phyloP scores from a whole-genome alignment of 2,329 filamentous ascomycete genomes.

The Simplicillium aogashimaense region DNA sequence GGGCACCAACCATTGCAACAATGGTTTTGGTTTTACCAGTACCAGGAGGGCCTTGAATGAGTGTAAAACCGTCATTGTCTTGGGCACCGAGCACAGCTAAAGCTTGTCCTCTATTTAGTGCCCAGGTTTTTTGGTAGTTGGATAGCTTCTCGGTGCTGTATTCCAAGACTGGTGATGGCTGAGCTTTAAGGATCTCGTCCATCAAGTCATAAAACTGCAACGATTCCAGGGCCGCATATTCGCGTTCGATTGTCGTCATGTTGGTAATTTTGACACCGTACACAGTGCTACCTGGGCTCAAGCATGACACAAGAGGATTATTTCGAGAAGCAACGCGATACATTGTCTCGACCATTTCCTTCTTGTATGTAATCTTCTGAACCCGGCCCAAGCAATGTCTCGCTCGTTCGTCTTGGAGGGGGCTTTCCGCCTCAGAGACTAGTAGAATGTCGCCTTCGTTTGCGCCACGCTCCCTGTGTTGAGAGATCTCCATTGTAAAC shows the following conservation, averaged over 20 bases:
- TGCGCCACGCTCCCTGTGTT: conserved; percentile 62
- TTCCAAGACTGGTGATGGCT: conserved; percentile 77
- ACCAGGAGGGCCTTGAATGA: conserved; percentile 92
- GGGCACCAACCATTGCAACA: conserved; percentile 83
- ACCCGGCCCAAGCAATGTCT: conserved; percentile 83
- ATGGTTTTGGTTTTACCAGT: conserved; percentile 99
- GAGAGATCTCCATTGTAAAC: conserved; percentile 62
- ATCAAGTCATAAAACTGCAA: conserved; percentile 94
- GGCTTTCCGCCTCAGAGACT: conserved; percentile 63
- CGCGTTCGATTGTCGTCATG: conserved; percentile 88
- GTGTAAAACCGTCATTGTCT: conserved; percentile 92
- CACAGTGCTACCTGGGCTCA: conserved; percentile 61
- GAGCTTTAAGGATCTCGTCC: conserved; percentile 80
- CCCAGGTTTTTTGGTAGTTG: conserved; percentile 64
- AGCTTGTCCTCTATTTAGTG: conserved; percentile 80
- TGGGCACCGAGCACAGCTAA: conserved; percentile 85
- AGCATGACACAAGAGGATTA: conserved; percentile 48
- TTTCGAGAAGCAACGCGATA: conserved; percentile 68
- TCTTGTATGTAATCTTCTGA: conserved; percentile 70
- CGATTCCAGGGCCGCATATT: conserved; percentile 85
- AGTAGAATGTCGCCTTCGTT: conserved; percentile 84
- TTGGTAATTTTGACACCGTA: conserved; percentile 79
- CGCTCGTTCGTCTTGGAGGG: conserved; percentile 53
- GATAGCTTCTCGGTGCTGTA: conserved; percentile 67
- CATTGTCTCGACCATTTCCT: conserved; percentile 70